Conservation (phyloP, 306 rosid genomes). For the Malus orientalis region DNA sequence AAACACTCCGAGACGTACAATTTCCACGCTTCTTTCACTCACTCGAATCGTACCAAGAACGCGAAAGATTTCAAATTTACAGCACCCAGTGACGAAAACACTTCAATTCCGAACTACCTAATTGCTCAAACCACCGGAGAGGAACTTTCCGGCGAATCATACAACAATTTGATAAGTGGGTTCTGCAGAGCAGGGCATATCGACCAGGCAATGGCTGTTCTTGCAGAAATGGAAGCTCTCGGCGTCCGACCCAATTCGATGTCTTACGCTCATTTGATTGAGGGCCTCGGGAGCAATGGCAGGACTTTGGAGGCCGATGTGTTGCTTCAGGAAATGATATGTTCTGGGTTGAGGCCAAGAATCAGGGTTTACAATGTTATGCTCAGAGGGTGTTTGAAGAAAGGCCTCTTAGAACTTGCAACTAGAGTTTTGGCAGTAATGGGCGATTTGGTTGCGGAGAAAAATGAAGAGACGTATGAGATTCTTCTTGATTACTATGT, state of each 20-base stretch:
- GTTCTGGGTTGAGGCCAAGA: constrained; percentile 42
- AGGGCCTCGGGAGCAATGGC: constrained; percentile 57
- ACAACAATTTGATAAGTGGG: constrained; percentile 27
- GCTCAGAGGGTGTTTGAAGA: constrained; percentile 63
- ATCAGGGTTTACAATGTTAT: constrained; percentile 43
- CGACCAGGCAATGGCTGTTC: constrained; percentile 51
- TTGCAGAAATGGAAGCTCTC: constrained; percentile 47
- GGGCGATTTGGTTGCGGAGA: constrained; percentile 28
- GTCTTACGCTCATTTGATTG: constrained; percentile 41
- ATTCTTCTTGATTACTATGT: constrained; percentile 53
- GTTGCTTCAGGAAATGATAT: constrained; percentile 57
- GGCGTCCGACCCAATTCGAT: constrained; percentile 35
- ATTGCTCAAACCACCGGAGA: constrained; percentile 17
- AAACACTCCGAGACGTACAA: constrained; percentile 1
- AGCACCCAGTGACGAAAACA: constrained; percentile 9
- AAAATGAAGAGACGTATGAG: constrained; percentile 49
- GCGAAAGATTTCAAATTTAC: constrained; percentile 11
- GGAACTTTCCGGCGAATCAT: constrained; percentile 42
- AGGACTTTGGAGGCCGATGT: constrained; percentile 70
- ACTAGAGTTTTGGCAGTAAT: constrained; percentile 35
- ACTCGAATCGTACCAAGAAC: constrained; percentile 11
- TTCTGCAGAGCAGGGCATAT: constrained; percentile 48
- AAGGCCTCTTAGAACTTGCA: constrained; percentile 56
- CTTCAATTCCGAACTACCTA: neutral
- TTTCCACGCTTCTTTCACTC: constrained; percentile 3